A percentile compares a stretch with the other conserved stretches of the same genome.
Evolutionary conservation across 352 stramenopile genomes (phyloP).

Genomic region (Phytopythium kandeliae): DNA sequence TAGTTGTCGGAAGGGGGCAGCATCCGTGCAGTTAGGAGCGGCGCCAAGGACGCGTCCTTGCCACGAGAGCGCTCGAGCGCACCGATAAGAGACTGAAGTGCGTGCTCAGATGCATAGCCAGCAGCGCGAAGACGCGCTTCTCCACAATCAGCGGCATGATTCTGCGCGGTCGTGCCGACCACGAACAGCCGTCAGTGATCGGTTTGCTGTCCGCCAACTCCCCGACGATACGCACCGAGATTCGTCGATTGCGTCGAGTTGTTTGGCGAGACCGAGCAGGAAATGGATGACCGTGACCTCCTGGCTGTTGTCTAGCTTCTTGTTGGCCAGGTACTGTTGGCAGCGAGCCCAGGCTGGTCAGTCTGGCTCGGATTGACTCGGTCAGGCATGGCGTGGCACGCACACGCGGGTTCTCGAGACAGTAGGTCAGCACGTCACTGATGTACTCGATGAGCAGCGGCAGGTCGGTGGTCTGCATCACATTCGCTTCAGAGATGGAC

Average conservation of each 20-base stretch:
- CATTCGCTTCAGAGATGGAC: slow-evolving; percentile 3
- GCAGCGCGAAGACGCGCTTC: slow-evolving; percentile 71
- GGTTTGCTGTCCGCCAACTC: background rate
- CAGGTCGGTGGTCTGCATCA: slow-evolving; percentile 77
- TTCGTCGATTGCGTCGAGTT: slow-evolving; percentile 82
- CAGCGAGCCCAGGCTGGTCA: background rate
- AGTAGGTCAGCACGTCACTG: slow-evolving; percentile 78
- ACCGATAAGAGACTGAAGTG: slow-evolving; percentile 48
- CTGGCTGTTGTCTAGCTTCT: slow-evolving; percentile 75
- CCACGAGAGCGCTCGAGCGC: slow-evolving; percentile 13
- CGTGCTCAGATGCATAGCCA: slow-evolving; percentile 70
- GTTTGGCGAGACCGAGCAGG: slow-evolving; percentile 73
- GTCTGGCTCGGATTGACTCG: too few species aligned
- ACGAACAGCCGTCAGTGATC: too few species aligned
- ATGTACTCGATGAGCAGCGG: slow-evolving; percentile 88
- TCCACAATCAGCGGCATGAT: slow-evolving; percentile 83
- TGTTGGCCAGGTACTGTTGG: slow-evolving; percentile 55
- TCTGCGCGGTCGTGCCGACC: slow-evolving; percentile 15
- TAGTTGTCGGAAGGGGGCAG: slow-evolving; percentile 8
- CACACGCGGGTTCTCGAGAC: slow-evolving; percentile 62
- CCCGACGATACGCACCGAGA: slow-evolving; percentile 29
- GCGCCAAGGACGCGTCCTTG: background rate
- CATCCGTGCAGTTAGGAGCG: slow-evolving; percentile 6
- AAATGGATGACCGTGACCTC: slow-evolving; percentile 88
- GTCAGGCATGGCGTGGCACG: slow-evolving; percentile 11